These are phyloP conservation scores for Geotrichum reessii DNA, from an alignment of 1,139 yeast species.

Conservation along the genomic window DNA sequence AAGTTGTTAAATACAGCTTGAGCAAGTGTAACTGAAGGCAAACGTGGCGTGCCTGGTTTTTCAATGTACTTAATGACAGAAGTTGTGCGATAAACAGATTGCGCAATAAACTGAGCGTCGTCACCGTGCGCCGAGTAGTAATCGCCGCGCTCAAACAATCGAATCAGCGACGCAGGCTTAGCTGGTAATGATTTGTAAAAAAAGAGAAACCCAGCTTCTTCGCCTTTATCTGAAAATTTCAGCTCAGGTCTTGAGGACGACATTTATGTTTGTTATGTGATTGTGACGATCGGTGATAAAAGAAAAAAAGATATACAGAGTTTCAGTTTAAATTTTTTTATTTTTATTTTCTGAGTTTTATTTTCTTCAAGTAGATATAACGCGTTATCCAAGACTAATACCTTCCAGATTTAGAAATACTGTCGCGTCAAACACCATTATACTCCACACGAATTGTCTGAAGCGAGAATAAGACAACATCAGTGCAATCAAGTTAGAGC, in stretches of 20 bases:
- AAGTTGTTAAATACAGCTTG: slow-evolving; percentile 65
- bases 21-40: slow-evolving; percentile 70
- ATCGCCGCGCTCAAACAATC: slow-evolving; percentile 72
- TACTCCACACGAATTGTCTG: background rate
- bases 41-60: slow-evolving; percentile 38
- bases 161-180: slow-evolving; percentile 43
- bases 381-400: background rate
- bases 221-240: slow-evolving; percentile 59
- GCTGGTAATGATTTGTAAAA: slow-evolving; percentile 49
- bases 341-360: background rate
- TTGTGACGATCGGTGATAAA: background rate
- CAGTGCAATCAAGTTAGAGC: too few relatives aligned
- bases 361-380: background rate
- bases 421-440: background rate
- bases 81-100: slow-evolving; percentile 71
- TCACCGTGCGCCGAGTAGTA: slow-evolving; percentile 67
- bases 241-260: slow-evolving; percentile 60
- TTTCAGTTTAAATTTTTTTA: too few relatives aligned
- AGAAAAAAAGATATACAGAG: background rate
- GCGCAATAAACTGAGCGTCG: slow-evolving; percentile 81
- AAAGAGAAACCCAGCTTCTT: slow-evolving; percentile 60
- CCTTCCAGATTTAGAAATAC: background rate
- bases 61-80: slow-evolving; percentile 63
- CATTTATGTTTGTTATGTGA: slow-evolving; percentile 2
- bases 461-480: background rate